Percentiles rank a stretch among this genome's conserved stretches.
phyloP scores from a whole-genome alignment of 371 early-diverging fungal species.

The Chytridium lagenaria region DNA sequence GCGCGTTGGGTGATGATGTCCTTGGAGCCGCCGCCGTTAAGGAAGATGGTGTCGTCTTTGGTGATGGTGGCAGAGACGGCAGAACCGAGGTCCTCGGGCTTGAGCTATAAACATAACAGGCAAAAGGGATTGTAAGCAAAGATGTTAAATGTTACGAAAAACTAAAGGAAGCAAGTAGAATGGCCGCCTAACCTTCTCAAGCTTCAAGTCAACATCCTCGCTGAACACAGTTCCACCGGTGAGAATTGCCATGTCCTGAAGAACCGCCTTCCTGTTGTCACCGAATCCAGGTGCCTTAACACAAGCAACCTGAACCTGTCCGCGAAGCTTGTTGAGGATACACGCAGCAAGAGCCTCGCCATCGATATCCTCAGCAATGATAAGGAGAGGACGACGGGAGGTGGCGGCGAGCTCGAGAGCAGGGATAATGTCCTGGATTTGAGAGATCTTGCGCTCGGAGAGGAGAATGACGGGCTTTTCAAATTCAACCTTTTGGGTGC shows the following conservation, averaged over 20 bases:
- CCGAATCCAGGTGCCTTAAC: conserved; percentile 99
- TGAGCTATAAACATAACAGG: conserved; percentile 46
- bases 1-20: conserved; percentile 88
- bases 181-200: conserved; percentile 72
- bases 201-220: conserved; percentile 93
- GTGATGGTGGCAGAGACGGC: conserved; percentile 89
- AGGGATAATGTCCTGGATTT: conserved; percentile 93
- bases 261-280: conserved; percentile 97
- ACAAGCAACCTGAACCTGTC: conserved; percentile 93
- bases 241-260: conserved; percentile 94
- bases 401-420: conserved; percentile 93
- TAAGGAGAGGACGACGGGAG: conserved; percentile 94
- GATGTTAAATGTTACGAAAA: no score
- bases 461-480: conserved; percentile 96
- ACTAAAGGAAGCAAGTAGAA: not conserved
- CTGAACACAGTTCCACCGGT: conserved; percentile 95
- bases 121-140: no score
- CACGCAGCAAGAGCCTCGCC: conserved; percentile 98
- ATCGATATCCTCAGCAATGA: conserved; percentile 97
- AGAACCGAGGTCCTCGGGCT: conserved; percentile 88
- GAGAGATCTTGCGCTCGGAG: conserved; percentile 96
- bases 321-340: conserved; percentile 98
- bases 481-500: conserved; percentile 96
- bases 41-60: conserved; percentile 97
- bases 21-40: conserved; percentile 92